Evolutionary conservation across 2,329 filamentous ascomycete genomes (phyloP).

Genomic region (Colletotrichum sp.): DNA sequence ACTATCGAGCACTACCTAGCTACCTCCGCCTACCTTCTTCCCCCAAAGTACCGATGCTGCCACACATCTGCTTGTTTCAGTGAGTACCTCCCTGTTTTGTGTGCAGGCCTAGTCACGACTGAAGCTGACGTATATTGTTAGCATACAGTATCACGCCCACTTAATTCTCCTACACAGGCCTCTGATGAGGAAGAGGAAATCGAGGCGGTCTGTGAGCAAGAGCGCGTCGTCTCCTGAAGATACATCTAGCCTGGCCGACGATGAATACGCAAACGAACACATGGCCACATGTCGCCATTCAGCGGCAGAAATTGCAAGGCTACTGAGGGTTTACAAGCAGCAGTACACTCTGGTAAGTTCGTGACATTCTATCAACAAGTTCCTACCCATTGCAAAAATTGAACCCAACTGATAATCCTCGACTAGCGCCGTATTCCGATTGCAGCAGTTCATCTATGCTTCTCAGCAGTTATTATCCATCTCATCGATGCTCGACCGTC

Average conservation of each 20-base stretch:
- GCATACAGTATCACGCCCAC: conserved; percentile 27
- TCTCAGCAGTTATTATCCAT: conserved; percentile 22
- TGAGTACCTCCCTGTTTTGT: background rate
- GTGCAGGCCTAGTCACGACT: fast-evolving
- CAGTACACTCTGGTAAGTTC: conserved; percentile 25
- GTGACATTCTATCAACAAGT: fast-evolving
- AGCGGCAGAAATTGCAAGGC: conserved; percentile 21
- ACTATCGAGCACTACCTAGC: conserved; percentile 21
- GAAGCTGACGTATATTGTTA: background rate
- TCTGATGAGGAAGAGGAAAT: conserved; percentile 2
- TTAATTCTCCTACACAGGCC: conserved; percentile 27
- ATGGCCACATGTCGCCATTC: conserved; percentile 26
- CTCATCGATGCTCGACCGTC: conserved; percentile 24
- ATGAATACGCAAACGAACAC: conserved; percentile 2
- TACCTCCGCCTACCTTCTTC: conserved; percentile 20
- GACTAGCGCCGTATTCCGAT: conserved; percentile 23
- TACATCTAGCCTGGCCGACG: background rate
- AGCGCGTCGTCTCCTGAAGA: background rate
- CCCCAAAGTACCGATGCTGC: conserved; percentile 11
- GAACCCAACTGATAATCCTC: background rate
- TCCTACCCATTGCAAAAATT: fast-evolving
- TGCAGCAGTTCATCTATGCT: conserved; percentile 24
- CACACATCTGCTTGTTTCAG: conserved; percentile 29
- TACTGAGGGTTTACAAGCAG: conserved; percentile 24
- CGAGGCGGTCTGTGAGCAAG: background rate